Evolutionary conservation across 2,329 filamentous ascomycete species (phyloP).

Genomic region (Fusarium sp.): DNA sequence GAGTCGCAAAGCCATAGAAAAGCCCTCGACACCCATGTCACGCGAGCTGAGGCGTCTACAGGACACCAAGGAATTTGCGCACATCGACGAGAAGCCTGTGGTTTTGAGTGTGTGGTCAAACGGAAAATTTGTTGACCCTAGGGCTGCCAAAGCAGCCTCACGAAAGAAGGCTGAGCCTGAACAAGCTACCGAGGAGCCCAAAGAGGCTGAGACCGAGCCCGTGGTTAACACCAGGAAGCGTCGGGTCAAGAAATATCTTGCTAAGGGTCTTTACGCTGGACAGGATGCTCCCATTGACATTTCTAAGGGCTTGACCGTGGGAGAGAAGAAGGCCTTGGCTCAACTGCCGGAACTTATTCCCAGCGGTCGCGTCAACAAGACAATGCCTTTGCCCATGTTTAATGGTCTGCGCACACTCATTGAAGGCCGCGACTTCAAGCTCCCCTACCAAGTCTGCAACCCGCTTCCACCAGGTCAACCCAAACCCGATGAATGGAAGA

Average conservation of each 20-base stretch:
- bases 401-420: constrained; percentile 76
- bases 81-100: constrained; percentile 67
- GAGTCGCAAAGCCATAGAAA: constrained; percentile 63
- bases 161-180: constrained; percentile 49
- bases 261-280: constrained; percentile 86
- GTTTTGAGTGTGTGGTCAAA: constrained; percentile 71
- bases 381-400: constrained; percentile 82
- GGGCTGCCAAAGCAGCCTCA: constrained; percentile 51
- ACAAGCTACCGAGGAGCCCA: constrained; percentile 35
- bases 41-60: constrained; percentile 69
- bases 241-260: constrained; percentile 78
- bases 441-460: constrained; percentile 90
- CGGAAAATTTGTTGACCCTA: constrained; percentile 66
- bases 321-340: constrained; percentile 62
- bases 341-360: constrained; percentile 58
- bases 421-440: constrained; percentile 80
- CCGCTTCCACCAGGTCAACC: constrained; percentile 86
- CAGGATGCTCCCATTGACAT: constrained; percentile 68
- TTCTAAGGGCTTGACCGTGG: constrained; percentile 57
- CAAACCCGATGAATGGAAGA: constrained; percentile 92
- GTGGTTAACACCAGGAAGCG: constrained; percentile 52
- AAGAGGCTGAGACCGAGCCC: constrained; percentile 50
- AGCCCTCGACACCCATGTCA: constrained; percentile 56
- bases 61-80: constrained; percentile 70
- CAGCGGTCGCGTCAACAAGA: constrained; percentile 60